Conservation (phyloP, 2,329 filamentous ascomycete genomes). For the Proliferodiscus dingleyae region DNA sequence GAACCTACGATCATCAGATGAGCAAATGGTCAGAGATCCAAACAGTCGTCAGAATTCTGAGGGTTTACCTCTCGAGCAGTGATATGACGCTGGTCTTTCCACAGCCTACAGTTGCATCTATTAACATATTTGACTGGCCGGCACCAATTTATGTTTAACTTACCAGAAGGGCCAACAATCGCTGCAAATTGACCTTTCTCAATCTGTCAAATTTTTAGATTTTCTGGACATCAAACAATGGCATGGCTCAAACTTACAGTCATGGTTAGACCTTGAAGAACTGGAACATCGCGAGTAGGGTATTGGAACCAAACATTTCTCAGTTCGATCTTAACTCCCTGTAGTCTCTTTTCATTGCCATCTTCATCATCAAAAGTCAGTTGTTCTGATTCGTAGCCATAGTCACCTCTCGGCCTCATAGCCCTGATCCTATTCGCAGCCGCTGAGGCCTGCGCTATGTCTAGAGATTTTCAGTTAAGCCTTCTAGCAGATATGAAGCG, state of each 20-base stretch:
- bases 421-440: constrained; percentile 56
- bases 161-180: constrained; percentile 62
- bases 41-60: too few relatives aligned
- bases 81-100: constrained; percentile 70
- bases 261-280: constrained; percentile 51
- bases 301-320: constrained; percentile 53
- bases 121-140: too few relatives aligned
- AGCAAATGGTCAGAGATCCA: background rate
- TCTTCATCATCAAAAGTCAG: constrained; percentile 20
- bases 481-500: constrained; percentile 5
- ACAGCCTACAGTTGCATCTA: constrained; percentile 41
- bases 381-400: background rate
- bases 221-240: constrained; percentile 50
- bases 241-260: constrained; percentile 10
- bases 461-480: constrained; percentile 3
- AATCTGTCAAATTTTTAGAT: constrained; percentile 13
- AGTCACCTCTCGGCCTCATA: constrained; percentile 15
- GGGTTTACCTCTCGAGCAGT: constrained; percentile 47
- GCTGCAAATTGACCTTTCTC: constrained; percentile 66
- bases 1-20: constrained; percentile 38
- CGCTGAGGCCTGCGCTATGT: constrained; percentile 51
- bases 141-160: background rate
- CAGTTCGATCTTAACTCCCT: constrained; percentile 29
- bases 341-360: constrained; percentile 20
- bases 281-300: constrained; percentile 47